Percentiles rank a stretch among this genome's conserved stretches.
Evolutionary conservation across 352 stramenopile genomes (phyloP).

Genomic region (Phytophthora syringae): DNA sequence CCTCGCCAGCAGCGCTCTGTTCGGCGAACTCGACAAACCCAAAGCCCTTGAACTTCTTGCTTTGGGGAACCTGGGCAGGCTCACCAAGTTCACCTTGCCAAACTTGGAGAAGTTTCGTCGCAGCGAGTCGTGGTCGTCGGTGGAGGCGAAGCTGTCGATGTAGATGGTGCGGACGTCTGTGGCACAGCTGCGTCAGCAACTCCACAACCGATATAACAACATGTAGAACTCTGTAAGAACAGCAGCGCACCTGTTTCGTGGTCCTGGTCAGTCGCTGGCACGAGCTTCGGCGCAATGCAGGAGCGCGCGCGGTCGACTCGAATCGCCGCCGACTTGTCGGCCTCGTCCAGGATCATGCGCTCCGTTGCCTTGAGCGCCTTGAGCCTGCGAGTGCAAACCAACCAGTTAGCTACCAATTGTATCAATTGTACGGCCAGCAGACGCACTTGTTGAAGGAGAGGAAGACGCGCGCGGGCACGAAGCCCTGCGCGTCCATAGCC

Average conservation of each 20-base stretch:
- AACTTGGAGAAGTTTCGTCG: conserved; percentile 60
- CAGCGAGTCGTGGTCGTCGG: conserved; percentile 76
- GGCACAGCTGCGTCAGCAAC: neutral
- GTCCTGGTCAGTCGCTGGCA: conserved; percentile 34
- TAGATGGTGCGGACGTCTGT: conserved; percentile 70
- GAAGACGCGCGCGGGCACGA: conserved; percentile 58
- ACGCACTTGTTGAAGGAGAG: conserved; percentile 75
- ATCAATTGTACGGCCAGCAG: neutral
- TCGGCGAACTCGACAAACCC: conserved; percentile 82
- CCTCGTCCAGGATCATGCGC: conserved; percentile 63
- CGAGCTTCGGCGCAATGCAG: conserved; percentile 53
- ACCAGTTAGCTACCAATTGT: neutral
- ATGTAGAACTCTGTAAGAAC: neutral
- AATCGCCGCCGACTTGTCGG: conserved; percentile 58
- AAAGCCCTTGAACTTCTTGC: conserved; percentile 81
- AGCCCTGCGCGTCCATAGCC: conserved; percentile 71
- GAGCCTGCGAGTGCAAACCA: conserved; percentile 26
- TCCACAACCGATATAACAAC: neutral
- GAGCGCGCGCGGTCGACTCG: conserved; percentile 44
- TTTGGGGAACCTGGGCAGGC: conserved; percentile 76
- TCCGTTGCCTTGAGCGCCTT: conserved; percentile 64
- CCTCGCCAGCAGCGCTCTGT: conserved; percentile 32
- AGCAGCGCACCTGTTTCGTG: conserved; percentile 25
- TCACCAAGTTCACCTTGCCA: conserved; percentile 82
- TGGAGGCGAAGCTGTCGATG: conserved; percentile 67